Conservation (phyloP, 208 protist genomes). For the Trypanosoma avium region DNA sequence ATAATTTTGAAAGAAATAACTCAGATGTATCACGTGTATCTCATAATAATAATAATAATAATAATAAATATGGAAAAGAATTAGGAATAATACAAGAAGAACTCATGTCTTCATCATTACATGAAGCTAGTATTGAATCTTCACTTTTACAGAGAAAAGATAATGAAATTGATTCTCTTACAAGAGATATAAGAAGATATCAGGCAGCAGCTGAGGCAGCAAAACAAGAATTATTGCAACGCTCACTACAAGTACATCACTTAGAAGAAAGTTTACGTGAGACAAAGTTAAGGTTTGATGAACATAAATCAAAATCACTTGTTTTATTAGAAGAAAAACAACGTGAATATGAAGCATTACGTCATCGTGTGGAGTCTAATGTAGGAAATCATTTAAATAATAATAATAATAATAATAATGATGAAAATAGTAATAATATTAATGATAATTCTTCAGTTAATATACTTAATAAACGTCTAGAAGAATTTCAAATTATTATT, state of each 20-base stretch:
- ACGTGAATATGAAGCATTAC: constrained; percentile 29
- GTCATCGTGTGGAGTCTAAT: constrained; percentile 10
- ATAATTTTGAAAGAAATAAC: no score
- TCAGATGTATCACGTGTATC: no score
- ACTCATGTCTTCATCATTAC: background rate
- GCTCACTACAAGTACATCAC: constrained; percentile 17
- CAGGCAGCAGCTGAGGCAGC: constrained; percentile 31
- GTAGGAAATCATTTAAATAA: background rate
- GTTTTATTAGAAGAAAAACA: constrained; percentile 27
- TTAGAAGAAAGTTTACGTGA: constrained; percentile 24
- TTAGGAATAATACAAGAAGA: background rate
- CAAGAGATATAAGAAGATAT: constrained; percentile 22
- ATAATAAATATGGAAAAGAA: background rate
- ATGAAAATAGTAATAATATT: background rate
- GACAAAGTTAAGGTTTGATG: constrained; percentile 14
- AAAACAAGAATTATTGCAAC: constrained; percentile 29
- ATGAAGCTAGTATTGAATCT: constrained; percentile 6
- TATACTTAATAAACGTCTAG: constrained; percentile 18
- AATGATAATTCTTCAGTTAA: background rate
- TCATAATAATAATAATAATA: background rate
- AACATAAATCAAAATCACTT: constrained; percentile 28
- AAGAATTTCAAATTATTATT: constrained; percentile 15
- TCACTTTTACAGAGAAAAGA: constrained; percentile 9
- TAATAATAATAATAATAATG: background rate
- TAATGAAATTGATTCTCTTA: constrained; percentile 27